Evolutionary conservation across 179 eudicot genomes (phyloP), one percentile per base, ranked within the genome.

Genomic region (Spergularia azorica): DNA sequence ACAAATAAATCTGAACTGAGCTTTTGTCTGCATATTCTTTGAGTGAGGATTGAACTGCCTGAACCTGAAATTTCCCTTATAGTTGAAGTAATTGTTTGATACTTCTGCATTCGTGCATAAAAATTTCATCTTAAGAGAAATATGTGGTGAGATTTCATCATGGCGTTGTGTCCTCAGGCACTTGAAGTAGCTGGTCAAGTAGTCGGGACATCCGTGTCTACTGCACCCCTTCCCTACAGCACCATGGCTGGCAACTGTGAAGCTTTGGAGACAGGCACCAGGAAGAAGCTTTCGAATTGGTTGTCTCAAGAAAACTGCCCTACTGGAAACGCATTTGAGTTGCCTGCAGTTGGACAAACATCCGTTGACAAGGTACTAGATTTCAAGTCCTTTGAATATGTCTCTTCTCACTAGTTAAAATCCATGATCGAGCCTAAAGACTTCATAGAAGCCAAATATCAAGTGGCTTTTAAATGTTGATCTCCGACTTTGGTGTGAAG

Each of bases 171-270:
- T 18, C 66, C 57, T 57, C 85, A 95, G 99, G 99, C 98, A 48
- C 97, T 91, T 5, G 96, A 94, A 83, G 98, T 89, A 61, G 98
- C 99, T 57, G 96, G 97, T 80, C 99, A 96, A 82, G 98, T 96
- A 61, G 97, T 92, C 73, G 99, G 96, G 79, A 74, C 96, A 71
- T 85, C 96, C 17, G 84, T 91, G 74, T 94, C 97, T 39, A 88
- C 91, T 58, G 89, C 96, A 16, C 98, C 98, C 11, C 92, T 96
- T 26, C 91, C 98, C 6, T 96, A 89, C 83, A 87, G 94, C 50
- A 75, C 88, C 66, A 89, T 96, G 91, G 88, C 98, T 74, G 87
- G 90, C 67, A 94, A 96, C 67, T 96, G 99, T 83, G 97, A 96
- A 81, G 85, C 98, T 67, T 89, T 96, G 32, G 98, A 94, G 59